These are phyloP conservation scores for Trifolium fragiferum DNA, from an alignment of 306 rosid species.

Conservation along the genomic window DNA sequence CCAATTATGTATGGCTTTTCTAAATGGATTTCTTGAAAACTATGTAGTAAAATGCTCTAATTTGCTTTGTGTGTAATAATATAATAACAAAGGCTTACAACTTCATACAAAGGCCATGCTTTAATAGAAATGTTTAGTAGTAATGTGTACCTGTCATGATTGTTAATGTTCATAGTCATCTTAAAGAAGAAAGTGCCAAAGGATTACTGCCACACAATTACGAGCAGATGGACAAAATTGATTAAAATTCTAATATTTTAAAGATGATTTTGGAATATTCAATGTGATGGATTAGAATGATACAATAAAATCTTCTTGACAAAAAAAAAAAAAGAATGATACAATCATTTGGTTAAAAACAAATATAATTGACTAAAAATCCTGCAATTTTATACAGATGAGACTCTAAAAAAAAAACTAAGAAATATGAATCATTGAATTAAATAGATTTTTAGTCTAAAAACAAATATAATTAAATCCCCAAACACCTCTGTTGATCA, in stretches of 20 bases:
- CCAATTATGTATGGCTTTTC: background rate
- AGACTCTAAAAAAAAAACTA: background rate
- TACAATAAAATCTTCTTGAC: too few species aligned
- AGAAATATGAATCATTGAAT: background rate
- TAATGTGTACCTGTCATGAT: background rate
- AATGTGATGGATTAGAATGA: too few species aligned
- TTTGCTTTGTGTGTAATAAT: conserved; percentile 1
- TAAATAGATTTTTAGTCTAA: background rate
- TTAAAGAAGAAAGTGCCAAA: background rate
- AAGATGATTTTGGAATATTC: too few species aligned
- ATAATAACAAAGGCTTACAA: background rate
- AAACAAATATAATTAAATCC: background rate
- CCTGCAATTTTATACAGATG: background rate
- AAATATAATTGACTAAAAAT: too few species aligned
- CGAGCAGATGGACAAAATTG: too few species aligned
- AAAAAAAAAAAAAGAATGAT: too few species aligned
- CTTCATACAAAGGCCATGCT: background rate
- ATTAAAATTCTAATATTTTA: too few species aligned
- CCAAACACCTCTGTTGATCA: background rate
- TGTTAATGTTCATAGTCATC: background rate
- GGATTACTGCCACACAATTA: background rate
- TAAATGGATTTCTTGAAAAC: background rate
- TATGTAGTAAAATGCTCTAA: background rate
- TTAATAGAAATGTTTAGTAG: background rate
- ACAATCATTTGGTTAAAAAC: too few species aligned